Base-by-base conservation (phyloP, 225 moss, liverwort and hornwort species). In the Bryum argenteum region DNA sequence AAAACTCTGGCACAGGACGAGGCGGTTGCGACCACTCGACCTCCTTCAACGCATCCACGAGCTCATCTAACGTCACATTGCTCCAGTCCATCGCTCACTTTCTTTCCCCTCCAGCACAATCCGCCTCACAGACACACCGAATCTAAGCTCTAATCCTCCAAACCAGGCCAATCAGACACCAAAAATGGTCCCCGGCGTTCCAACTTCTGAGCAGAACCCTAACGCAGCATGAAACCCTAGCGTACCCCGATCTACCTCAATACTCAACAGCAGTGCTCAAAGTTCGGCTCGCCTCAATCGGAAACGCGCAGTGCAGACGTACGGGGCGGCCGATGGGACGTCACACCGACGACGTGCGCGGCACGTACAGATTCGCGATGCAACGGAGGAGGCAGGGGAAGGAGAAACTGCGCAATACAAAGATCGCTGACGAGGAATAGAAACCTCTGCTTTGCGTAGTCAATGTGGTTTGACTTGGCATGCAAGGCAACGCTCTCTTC, bases 1-100 rank as follows among this genome's bases (percentile, higher is more conserved):
- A 84, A 69, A 89, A 89, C 75, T 89, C 89, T 26, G 83, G 72
- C 67, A 89, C 39, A 50, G 87, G 89, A 14, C 89, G 89, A 66
- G 89, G 89, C 14, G 89, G 89, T 75, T 87, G 81, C 70, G 89
- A 86, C 89, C 89, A 89, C 55, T 89, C 89, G 66, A 89, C 89
- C 80, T 89, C 89, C 86, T 89, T 86, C 84, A 89, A 77, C 8
- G 89, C 87, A 82, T 89, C 89, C 71, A 89, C 89, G 45, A 89
- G 87, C 87, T 89, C 89, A 74, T 87, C 87, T 74, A 87, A 74
- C 41, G 89, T 89, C 42, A 89, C 89, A 82, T 89, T 89, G 40
- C 89, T 84, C 89, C 89, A 89, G 76, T 89, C 89, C 89, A 89
- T 89, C 56, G 76, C 53, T 69, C 53, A 63, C 58, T 40, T 19